A percentile compares a stretch with the other conserved stretches of the same genome.
Conservation (phyloP, 2,329 filamentous ascomycete genomes). For the Botrytis paeoniae region DNA sequence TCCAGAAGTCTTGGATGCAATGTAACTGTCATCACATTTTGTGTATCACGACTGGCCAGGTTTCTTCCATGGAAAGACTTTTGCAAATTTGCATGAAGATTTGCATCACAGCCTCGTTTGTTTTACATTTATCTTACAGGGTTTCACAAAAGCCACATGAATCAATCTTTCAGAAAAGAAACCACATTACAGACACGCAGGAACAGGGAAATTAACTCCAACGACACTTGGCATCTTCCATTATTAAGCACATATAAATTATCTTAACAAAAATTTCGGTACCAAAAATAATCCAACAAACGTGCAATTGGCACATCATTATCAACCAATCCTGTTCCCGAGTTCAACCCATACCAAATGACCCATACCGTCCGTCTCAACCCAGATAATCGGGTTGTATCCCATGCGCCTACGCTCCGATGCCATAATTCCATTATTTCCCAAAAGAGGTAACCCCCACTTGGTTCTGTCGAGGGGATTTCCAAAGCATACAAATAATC, state of each 20-base stretch:
- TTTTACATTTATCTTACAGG: not conserved
- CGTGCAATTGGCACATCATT: not conserved
- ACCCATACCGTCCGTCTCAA: not conserved
- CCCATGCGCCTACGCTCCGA: slow-evolving; percentile 1
- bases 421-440: slow-evolving; percentile 3
- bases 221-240: not conserved
- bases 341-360: not conserved
- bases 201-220: not conserved
- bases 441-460: not conserved
- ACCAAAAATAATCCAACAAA: not conserved
- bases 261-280: not conserved
- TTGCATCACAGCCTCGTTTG: not conserved
- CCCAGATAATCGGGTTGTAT: slow-evolving; percentile 3
- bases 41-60: not conserved
- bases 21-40: not conserved
- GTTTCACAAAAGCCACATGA: not conserved
- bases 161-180: not conserved
- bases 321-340: not conserved
- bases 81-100: not conserved
- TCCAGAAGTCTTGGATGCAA: slow-evolving; percentile 12
- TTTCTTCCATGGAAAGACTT: not conserved
- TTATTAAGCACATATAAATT: not conserved
- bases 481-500: not conserved
- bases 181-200: not conserved
- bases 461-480: not conserved